phyloP scores from a whole-genome alignment of 1,284 basidiomycete genomes.

The Trametes pubescens region DNA sequence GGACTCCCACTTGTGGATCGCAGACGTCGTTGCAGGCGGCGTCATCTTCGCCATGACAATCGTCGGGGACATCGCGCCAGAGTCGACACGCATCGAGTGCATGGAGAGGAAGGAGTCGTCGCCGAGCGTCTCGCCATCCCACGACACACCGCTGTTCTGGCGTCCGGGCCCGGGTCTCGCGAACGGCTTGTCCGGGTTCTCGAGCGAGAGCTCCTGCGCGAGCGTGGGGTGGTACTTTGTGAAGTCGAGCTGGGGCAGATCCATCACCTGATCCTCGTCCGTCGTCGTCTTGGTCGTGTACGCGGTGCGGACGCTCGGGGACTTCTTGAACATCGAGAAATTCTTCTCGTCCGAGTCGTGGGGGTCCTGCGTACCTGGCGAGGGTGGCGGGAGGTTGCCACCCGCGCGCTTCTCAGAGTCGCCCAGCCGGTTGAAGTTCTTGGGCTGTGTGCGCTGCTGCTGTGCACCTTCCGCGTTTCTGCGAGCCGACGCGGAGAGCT shows the following conservation, averaged over 20 bases:
- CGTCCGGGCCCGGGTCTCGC: slow-evolving; percentile 34
- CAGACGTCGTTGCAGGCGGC: slow-evolving; percentile 57
- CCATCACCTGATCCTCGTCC: slow-evolving; percentile 45
- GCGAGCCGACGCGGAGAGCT: slow-evolving; percentile 27
- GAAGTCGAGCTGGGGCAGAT: slow-evolving; percentile 48
- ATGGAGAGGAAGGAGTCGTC: slow-evolving; percentile 61
- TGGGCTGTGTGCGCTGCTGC: slow-evolving; percentile 31
- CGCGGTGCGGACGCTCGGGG: slow-evolving; percentile 59
- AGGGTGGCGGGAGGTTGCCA: slow-evolving; percentile 30
- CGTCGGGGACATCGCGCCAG: slow-evolving; percentile 54
- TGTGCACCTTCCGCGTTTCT: slow-evolving; percentile 34
- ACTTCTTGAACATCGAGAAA: slow-evolving; percentile 70
- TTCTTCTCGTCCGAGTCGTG: slow-evolving; percentile 42
- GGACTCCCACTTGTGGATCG: slow-evolving; percentile 71
- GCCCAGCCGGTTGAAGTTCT: slow-evolving; percentile 31
- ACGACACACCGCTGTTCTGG: slow-evolving; percentile 53
- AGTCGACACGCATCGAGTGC: slow-evolving; percentile 50
- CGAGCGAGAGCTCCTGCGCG: slow-evolving; percentile 55
- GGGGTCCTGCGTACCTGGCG: slow-evolving; percentile 28
- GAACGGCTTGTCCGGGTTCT: slow-evolving; percentile 53
- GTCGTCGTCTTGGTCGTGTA: slow-evolving; percentile 41
- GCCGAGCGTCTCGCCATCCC: slow-evolving; percentile 60
- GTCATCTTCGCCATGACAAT: slow-evolving; percentile 63
- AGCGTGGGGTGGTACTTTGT: slow-evolving; percentile 62
- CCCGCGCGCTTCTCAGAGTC: slow-evolving; percentile 34